A percentile compares a stretch with the other conserved stretches of the same genome.
These are phyloP conservation scores for Shiraia bambusicola DNA, from an alignment of 2,329 filamentous ascomycete species.

Conservation along the genomic window DNA sequence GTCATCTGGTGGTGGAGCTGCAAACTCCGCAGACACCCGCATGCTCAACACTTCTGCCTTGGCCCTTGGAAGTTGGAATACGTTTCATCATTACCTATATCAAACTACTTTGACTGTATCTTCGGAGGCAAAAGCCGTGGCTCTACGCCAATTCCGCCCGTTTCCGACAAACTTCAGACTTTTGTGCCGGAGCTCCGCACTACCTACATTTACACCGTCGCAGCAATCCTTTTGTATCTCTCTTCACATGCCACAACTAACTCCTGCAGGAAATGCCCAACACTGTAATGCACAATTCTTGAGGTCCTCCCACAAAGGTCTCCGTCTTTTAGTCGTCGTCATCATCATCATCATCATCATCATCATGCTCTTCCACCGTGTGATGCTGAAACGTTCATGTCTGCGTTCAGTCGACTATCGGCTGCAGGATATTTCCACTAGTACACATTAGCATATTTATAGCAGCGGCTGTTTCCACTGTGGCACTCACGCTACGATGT, in stretches of 20 bases:
- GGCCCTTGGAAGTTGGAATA: constrained; percentile 16
- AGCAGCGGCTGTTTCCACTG: constrained; percentile 1
- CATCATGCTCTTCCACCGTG: constrained; percentile 9
- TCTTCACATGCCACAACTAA: constrained; percentile 28
- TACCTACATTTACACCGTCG: constrained; percentile 19
- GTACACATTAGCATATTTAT: constrained; percentile 17
- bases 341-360: constrained; percentile 21
- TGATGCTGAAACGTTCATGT: constrained; percentile 3
- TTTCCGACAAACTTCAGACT: constrained; percentile 16
- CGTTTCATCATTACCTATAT: constrained; percentile 27
- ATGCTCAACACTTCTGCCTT: constrained; percentile 13
- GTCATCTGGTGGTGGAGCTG: constrained; percentile 10
- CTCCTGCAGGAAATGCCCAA: constrained; percentile 37
- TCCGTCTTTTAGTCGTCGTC: constrained; percentile 13
- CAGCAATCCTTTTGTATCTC: constrained; percentile 27
- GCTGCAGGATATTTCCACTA: constrained; percentile 44
- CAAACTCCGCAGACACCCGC: constrained; percentile 13
- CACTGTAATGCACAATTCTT: constrained; percentile 29
- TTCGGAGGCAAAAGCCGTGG: constrained; percentile 15
- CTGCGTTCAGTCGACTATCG: constrained; percentile 30
- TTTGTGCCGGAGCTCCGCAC: constrained; percentile 13
- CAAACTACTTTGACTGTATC: constrained; percentile 19
- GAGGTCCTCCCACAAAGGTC: too few relatives aligned
- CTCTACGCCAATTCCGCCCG: constrained; percentile 14
- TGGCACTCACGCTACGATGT: constrained; percentile 45